phyloP scores from a whole-genome alignment of 2,329 filamentous ascomycete genomes.

The Blastomyces parvus region DNA sequence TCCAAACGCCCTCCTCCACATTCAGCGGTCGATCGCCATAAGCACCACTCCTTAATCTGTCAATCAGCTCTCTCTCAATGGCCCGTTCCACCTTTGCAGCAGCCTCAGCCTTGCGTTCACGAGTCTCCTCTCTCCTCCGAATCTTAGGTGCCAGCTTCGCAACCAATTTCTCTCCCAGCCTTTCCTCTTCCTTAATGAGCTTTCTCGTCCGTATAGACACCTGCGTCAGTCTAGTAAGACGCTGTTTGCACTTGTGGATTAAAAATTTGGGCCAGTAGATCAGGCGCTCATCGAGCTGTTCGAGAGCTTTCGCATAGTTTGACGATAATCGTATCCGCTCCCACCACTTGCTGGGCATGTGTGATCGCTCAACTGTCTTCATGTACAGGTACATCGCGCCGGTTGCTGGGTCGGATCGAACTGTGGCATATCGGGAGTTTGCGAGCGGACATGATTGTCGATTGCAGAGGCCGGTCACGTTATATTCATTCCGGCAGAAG shows the following conservation, averaged over 20 bases:
- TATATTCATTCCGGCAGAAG: conserved; percentile 94
- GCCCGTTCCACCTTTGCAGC: conserved; percentile 91
- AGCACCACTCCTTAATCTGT: conserved; percentile 79
- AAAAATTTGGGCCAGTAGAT: conserved; percentile 95
- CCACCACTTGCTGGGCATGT: conserved; percentile 87
- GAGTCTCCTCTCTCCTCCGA: conserved; percentile 60
- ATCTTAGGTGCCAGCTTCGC: conserved; percentile 89
- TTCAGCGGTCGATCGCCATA: conserved; percentile 94
- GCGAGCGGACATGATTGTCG: conserved; percentile 83
- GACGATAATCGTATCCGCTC: conserved; percentile 80
- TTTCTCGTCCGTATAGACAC: conserved; percentile 69
- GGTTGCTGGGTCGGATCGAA: conserved; percentile 70
- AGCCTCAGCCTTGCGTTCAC: conserved; percentile 66
- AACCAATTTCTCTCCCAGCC: conserved; percentile 79
- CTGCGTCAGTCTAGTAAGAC: conserved; percentile 83
- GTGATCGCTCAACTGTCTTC: conserved; percentile 84
- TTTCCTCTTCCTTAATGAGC: conserved; percentile 78
- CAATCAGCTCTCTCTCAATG: conserved; percentile 90
- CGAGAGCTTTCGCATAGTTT: conserved; percentile 83
- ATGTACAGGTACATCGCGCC: conserved; percentile 89
- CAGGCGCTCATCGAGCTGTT: conserved; percentile 74
- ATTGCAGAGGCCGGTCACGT: conserved; percentile 73
- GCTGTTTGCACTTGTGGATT: conserved; percentile 91
- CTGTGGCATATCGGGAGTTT: conserved; percentile 86
- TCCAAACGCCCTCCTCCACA: conserved; percentile 91